Base-by-base conservation (phyloP, 2,329 filamentous ascomycete species). In the Colletotrichum sp. region DNA sequence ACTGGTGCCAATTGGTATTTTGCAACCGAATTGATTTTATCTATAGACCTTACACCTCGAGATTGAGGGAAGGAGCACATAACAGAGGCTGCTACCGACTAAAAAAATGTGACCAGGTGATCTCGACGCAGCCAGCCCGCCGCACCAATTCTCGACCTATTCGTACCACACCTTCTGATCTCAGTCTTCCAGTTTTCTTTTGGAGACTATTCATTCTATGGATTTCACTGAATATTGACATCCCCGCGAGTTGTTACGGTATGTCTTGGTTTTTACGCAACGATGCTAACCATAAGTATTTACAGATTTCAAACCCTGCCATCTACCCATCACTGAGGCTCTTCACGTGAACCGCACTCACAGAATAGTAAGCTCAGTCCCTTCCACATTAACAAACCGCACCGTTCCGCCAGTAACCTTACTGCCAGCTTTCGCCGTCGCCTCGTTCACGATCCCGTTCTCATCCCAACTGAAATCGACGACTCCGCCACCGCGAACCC, bases 401-500 rank as follows among this genome's bases (percentile, higher is more conserved):
- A 78, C 73, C 21, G 58, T 66, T 8, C 57, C 21, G 9, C n/a
- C n/a, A 36, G 11, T 43, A 4, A 27, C 18, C 4, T 1, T 38
- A 3, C 7, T 24, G 1, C 66, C 47, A 21, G 65, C 38, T 33
- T 65, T 38, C 47, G 61, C 24, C 11, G 31, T 33, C n/a, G 72
- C 79, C 69, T 74, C 71, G 0, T 63, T 80, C 31, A 85, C 84
- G 4, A 83, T 34, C 0, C 85, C 85, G 5, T 81, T 61, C 0
- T 74, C 78, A 75, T 86, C 78, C 87, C 86, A 88, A 5, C 63
- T 76, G 77, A 89, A 88, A 69, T 85, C 83, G 0, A 88, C 81
- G 2, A 76, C 76, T 0, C 83, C 81, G 2, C 86, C 87, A 1
- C 87, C 86, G 24, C 87, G 82, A 13, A 89, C 67, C 54, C 82